A percentile compares a stretch with the other conserved stretches of the same genome.
Evolutionary conservation across 176 grass and related monocot species (phyloP).

Genomic region (Secale cereale): DNA sequence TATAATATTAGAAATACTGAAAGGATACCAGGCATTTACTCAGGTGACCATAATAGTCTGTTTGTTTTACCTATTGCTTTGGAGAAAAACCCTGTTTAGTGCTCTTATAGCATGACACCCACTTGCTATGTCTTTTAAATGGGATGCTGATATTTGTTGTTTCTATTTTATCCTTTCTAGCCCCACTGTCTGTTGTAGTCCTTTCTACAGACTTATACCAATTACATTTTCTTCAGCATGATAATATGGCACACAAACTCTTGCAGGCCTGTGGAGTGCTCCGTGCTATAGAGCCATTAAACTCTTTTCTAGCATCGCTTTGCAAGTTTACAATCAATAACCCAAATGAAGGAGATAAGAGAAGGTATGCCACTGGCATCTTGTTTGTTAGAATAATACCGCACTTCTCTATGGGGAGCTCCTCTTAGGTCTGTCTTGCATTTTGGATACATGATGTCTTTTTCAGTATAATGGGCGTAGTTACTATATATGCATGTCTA

Average conservation of each 20-base stretch:
- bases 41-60: constrained; percentile 50
- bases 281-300: constrained; percentile 84
- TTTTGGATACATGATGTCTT: constrained; percentile 13
- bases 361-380: constrained; percentile 50
- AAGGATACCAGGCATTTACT: constrained; percentile 98
- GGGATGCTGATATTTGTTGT: constrained; percentile 13
- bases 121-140: constrained; percentile 8
- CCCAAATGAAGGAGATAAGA: constrained; percentile 89
- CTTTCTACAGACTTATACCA: not conserved
- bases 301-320: constrained; percentile 97
- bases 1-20: constrained; percentile 99
- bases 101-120: constrained; percentile 6
- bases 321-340: constrained; percentile 99
- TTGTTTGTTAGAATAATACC: constrained; percentile 13
- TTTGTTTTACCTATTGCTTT: constrained; percentile 15
- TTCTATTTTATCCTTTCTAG: constrained; percentile 9
- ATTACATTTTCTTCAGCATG: constrained; percentile 21
- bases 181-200: not conserved
- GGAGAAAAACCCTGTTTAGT: constrained; percentile 21
- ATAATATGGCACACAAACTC: constrained; percentile 23
- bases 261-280: constrained; percentile 99
- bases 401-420: not conserved
- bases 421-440: not conserved
- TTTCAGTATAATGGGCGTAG: not conserved
- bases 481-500: not conserved